Percentiles rank a stretch among this genome's conserved stretches.
These are phyloP conservation scores for Stephania japonica DNA, from an alignment of 164 flowering plant species.

Conservation along the genomic window DNA sequence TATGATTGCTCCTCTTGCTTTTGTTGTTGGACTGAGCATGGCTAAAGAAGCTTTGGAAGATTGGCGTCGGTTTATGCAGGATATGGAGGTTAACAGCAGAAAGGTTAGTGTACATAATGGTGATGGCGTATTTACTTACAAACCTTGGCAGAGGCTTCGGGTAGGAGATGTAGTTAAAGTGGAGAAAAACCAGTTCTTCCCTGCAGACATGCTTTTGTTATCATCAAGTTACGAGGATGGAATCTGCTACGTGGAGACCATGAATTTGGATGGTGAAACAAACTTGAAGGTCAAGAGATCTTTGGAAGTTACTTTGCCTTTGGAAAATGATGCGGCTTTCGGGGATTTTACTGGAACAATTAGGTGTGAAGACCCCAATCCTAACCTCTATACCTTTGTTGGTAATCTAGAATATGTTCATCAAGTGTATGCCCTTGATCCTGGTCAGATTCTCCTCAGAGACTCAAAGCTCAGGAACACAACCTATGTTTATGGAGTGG, in stretches of 20 bases:
- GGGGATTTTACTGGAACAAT: conserved; percentile 48
- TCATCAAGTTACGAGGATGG: conserved; percentile 79
- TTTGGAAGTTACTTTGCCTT: conserved; percentile 44
- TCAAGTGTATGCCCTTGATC: conserved; percentile 50
- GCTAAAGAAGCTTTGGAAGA: conserved; percentile 47
- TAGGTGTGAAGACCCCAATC: conserved; percentile 84
- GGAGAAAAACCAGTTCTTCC: conserved; percentile 76
- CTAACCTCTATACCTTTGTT: conserved; percentile 64
- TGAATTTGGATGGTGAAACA: conserved; percentile 87
- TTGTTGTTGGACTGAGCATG: conserved; percentile 47
- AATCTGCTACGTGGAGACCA: conserved; percentile 88
- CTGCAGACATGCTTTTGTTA: conserved; percentile 73
- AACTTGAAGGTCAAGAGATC: conserved; percentile 76
- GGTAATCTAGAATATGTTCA: conserved; percentile 58
- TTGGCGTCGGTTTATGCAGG: conserved; percentile 55
- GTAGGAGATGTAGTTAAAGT: conserved; percentile 76
- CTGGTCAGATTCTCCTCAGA: conserved; percentile 69
- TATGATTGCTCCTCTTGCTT: conserved; percentile 38
- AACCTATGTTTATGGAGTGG: conserved; percentile 63
- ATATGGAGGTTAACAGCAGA: conserved; percentile 64
- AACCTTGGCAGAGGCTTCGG: conserved; percentile 57
- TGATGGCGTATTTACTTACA: conserved; percentile 40
- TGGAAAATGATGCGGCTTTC: conserved; percentile 49
- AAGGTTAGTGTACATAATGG: conserved; percentile 53
- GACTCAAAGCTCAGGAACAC: conserved; percentile 83